phyloP scores from a whole-genome alignment of 495 filamentous ascomycete species.

The Penicillium cataractarum region DNA sequence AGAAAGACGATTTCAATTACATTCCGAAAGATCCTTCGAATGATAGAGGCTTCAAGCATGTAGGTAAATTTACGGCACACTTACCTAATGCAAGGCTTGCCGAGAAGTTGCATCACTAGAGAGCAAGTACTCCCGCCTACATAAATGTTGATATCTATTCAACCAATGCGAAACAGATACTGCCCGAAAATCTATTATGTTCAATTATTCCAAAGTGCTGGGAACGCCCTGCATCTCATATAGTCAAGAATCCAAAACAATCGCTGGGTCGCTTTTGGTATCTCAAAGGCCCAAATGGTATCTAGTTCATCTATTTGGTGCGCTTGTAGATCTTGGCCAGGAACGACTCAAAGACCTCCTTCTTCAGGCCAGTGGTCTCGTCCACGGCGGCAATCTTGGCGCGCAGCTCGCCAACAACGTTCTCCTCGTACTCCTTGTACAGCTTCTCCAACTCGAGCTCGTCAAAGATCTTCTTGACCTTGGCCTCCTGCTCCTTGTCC shows the following conservation, averaged over 20 bases:
- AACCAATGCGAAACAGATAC: too few relatives aligned
- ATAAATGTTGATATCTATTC: too few relatives aligned
- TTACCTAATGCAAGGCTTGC: too few relatives aligned
- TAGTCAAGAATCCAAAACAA: neutral
- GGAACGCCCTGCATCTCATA: neutral
- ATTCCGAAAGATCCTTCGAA: too few relatives aligned
- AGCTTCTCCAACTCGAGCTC: slow-evolving; percentile 79
- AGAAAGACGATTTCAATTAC: too few relatives aligned
- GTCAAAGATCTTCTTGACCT: slow-evolving; percentile 83
- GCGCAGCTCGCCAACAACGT: slow-evolving; percentile 71
- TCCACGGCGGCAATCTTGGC: slow-evolving; percentile 77
- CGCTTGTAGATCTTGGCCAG: slow-evolving; percentile 96
- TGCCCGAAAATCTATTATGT: slow-evolving; percentile 9
- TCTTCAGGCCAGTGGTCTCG: slow-evolving; percentile 84
- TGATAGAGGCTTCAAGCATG: too few relatives aligned
- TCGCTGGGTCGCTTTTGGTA: slow-evolving; percentile 1
- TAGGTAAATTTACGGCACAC: too few relatives aligned
- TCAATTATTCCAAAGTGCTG: slow-evolving; percentile 1
- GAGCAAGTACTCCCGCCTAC: too few relatives aligned
- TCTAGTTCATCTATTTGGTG: slow-evolving; percentile 66
- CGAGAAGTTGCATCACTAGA: too few relatives aligned
- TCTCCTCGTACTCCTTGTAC: slow-evolving; percentile 89
- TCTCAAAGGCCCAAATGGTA: neutral
- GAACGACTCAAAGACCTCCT: slow-evolving; percentile 86
- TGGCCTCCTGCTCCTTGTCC: slow-evolving; percentile 74